A percentile compares a stretch with the other conserved stretches of the same genome.
Conservation (phyloP, 1,284 basidiomycete species). For the Microstroma glucosiphilum region DNA sequence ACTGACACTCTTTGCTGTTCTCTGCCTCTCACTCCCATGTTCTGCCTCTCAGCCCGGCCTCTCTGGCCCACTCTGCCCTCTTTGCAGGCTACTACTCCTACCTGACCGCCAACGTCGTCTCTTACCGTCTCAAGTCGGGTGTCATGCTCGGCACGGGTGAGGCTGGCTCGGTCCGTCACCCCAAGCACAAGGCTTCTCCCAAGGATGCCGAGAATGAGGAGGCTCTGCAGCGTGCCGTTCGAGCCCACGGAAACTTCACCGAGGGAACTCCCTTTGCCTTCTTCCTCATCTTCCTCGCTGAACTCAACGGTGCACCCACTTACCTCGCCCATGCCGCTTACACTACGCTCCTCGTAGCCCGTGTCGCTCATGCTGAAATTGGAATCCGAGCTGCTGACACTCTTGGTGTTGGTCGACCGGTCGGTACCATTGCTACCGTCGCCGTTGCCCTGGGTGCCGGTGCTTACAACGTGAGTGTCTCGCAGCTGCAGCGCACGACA, state of each 20-base stretch:
- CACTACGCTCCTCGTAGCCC: constrained; percentile 39
- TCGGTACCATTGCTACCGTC: constrained; percentile 35
- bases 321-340: constrained; percentile 46
- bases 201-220: constrained; percentile 24
- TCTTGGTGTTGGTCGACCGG: constrained; percentile 21
- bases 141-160: constrained; percentile 31
- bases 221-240: constrained; percentile 34
- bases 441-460: constrained; percentile 35
- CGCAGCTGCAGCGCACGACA: neutral
- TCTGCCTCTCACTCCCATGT: constrained; percentile 2
- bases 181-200: constrained; percentile 17
- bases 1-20: neutral
- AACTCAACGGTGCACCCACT: constrained; percentile 50
- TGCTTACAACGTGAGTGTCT: constrained; percentile 46
- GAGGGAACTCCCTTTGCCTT: constrained; percentile 45
- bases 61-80: constrained; percentile 49
- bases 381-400: constrained; percentile 23
- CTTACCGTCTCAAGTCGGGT: constrained; percentile 36
- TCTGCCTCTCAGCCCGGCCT: constrained; percentile 29
- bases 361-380: constrained; percentile 36
- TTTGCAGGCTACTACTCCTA: constrained; percentile 37
- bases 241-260: constrained; percentile 46
- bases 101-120: constrained; percentile 36
- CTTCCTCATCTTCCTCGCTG: constrained; percentile 49
- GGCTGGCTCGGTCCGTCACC: constrained; percentile 16